A percentile compares a stretch with the other conserved stretches of the same genome.
Evolutionary conservation across 2,329 filamentous ascomycete genomes (phyloP).

Genomic region (Aureobasidium sp.): DNA sequence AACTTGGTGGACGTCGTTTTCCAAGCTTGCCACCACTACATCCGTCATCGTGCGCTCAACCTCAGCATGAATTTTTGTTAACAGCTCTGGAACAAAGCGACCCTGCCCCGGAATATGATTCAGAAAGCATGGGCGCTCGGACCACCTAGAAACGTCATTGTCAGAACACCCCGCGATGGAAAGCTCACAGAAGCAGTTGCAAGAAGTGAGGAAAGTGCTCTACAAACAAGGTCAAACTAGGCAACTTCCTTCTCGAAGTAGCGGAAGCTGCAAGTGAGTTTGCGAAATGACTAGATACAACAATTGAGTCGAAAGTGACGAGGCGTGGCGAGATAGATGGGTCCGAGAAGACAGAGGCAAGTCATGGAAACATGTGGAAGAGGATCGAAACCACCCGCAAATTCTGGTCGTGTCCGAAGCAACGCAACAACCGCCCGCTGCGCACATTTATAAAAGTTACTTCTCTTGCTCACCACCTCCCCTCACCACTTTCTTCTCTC

Average conservation of each 20-base stretch:
- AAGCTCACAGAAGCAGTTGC: not conserved
- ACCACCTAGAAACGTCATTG: slow-evolving; percentile 1
- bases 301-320: not conserved
- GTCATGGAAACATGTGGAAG: slow-evolving; percentile 8
- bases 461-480: slow-evolving; percentile 14
- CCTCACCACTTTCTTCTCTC: slow-evolving; percentile 5
- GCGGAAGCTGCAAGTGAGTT: not conserved
- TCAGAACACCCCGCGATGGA: not conserved
- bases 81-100: slow-evolving; percentile 4
- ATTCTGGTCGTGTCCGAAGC: slow-evolving; percentile 14
- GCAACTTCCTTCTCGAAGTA: slow-evolving; percentile 1
- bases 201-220: not conserved
- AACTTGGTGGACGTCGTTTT: not conserved
- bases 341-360: not conserved
- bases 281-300: not conserved
- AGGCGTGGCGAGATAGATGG: not conserved
- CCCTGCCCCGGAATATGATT: slow-evolving; percentile 4
- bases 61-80: not conserved
- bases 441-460: slow-evolving; percentile 14
- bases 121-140: slow-evolving; percentile 3
- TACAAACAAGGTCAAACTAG: not conserved
- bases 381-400: slow-evolving; percentile 8
- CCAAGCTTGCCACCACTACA: not conserved
- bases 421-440: slow-evolving; percentile 12
- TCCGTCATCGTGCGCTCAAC: slow-evolving; percentile 7